Percentiles rank a stretch among this genome's conserved stretches.
phyloP scores from a whole-genome alignment of 192 early-diverging fungal species.

The Linnemannia elongata region DNA sequence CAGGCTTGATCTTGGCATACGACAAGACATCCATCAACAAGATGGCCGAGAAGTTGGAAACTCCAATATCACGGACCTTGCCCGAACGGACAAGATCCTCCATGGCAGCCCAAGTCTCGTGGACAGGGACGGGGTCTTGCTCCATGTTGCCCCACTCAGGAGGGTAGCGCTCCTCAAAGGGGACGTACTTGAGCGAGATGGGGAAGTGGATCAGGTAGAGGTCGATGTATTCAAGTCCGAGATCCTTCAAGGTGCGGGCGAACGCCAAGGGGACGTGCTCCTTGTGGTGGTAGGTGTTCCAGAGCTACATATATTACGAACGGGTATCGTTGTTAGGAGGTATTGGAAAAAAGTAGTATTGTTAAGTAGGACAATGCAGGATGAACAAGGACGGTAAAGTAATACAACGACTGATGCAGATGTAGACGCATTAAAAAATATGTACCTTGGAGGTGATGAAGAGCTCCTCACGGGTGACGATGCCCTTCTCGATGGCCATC shows the following conservation, averaged over 20 bases:
- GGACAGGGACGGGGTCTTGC: conserved; percentile 62
- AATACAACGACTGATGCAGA: too few relatives aligned
- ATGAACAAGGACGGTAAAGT: neutral
- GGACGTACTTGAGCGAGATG: conserved; percentile 69
- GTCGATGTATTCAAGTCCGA: conserved; percentile 72
- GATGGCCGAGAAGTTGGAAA: conserved; percentile 75
- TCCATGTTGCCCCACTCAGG: conserved; percentile 62
- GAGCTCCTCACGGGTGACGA: conserved; percentile 68
- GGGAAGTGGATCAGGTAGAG: conserved; percentile 81
- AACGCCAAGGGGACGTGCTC: conserved; percentile 68
- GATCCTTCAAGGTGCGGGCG: conserved; percentile 64
- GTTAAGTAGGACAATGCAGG: neutral
- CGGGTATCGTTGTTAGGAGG: neutral
- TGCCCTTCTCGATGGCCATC: conserved; percentile 61
- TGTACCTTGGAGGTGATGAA: conserved; percentile 70
- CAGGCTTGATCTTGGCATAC: conserved; percentile 72
- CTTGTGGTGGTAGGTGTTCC: conserved; percentile 74
- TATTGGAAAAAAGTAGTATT: neutral
- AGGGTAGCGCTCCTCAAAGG: conserved; percentile 58
- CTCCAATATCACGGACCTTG: conserved; percentile 71
- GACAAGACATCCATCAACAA: conserved; percentile 71
- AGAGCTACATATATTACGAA: conserved; percentile 56
- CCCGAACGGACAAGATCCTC: conserved; percentile 75
- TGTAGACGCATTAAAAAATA: neutral
- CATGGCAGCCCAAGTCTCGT: conserved; percentile 80